Base-by-base conservation (phyloP, 148 eudicot genomes). In the Linanthus parryae region DNA sequence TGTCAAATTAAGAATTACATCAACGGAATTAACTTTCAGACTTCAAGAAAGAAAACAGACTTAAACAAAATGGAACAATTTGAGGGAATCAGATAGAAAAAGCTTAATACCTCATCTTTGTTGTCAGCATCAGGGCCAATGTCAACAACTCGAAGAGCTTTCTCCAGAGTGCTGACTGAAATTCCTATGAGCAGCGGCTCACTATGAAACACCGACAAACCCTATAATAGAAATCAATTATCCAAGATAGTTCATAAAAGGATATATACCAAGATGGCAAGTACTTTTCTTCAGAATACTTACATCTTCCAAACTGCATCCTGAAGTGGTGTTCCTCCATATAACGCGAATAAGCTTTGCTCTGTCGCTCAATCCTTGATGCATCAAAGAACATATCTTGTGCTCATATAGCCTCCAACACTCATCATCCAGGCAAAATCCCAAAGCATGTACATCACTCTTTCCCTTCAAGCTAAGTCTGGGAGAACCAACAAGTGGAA, bases 351-450 rank as follows among this genome's bases (percentile, higher is more conserved):
- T 58, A 40, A 67, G 66, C 63, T 75, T 87, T 44, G 73, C 88
- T 74, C 94, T 82, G 44, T 85, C 91, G 47, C 57, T 58, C 66
- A 92, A 65, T 35, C 87, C 95, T 57, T 84, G 72, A 31, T 65
- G 74, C 36, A 92, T 37, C 46, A 92, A 44, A 35, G 79, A 69
- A 48, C 58, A 74, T 59, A 92, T 80, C 75, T 79, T 84, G 61
- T 82, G 76, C 73, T 92, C 99, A 46, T 73, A 87, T 38, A 64
- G 33, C 73, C 98, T 84, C 98, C 98, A 92, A 68, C 90, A 87
- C 71, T 92, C 99, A 59, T 84, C 75, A 20, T 92, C 94, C 68
- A 52, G 58, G 56, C 94, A 82, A 61, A 73, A 87, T 59, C 91
- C 90, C 23, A 67, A 74, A 39, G 68, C 68, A 61, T 41, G 37